Evolutionary conservation across 306 rosid genomes (phyloP), one percentile per base, ranked within the genome.

Genomic region (Cyamopsis tetragonoloba): DNA sequence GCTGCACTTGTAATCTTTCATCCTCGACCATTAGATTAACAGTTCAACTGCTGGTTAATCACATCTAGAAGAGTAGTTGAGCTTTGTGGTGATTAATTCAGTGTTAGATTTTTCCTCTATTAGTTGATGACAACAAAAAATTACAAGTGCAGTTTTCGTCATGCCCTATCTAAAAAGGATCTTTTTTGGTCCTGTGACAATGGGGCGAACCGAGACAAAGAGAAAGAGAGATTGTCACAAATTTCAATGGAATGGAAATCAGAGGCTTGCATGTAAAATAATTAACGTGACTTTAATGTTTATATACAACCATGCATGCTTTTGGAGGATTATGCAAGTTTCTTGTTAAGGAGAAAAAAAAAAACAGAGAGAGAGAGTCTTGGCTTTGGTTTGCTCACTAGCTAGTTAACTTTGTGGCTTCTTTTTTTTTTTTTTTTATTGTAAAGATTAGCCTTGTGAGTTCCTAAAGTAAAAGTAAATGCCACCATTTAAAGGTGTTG

Each of bases 401-500:
- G n/a, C n/a, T n/a, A n/a, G n/a, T 61, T 41, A 55, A 72, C 61
- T 70, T 80, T 72, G 62, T 66, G 69, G 46, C 38, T 62, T 72
- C 11, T 53, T 17, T 67, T 31, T 63, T 61, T 58, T 8, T 61
- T 44, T 41, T 10, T 27, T 6, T 26, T 10, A 41, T 70, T 77
- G 75, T 65, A 72, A 79, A 68, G 76, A 65, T 60, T 70, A 57
- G 80, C 63, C 71, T 48, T 83, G 84, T 83, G 84, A 86, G 79
- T 82, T 80, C 71, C 68, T 70, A 70, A 83, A 83, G 80, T 78
- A 84, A 84, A 72, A 86, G 89, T 72, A 75, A 84, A 78, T 60
- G 70, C 91, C 83, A 76, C 82, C 85, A 64, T 67, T 79, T 72
- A 86, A 86, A 86, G 85, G 75, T 73, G 81, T 69, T 66, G 77